Evolutionary conservation across 2,329 filamentous ascomycete genomes (phyloP).

Genomic region (Microcyclospora tardicrescens): DNA sequence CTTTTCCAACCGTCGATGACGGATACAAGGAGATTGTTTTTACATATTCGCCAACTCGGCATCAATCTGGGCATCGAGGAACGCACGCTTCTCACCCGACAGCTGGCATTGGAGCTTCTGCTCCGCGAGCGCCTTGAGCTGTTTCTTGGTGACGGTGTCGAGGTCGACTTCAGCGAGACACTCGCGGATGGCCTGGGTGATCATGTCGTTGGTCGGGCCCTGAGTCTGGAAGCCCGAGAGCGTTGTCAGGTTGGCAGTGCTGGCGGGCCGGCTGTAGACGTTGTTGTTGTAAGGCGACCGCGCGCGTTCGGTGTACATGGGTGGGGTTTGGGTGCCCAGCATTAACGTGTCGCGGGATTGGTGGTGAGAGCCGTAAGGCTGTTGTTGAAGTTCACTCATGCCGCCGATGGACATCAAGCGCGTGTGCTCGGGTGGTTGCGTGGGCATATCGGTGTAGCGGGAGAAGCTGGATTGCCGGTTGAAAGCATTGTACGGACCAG

Average conservation of each 20-base stretch:
- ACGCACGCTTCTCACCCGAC: conserved; percentile 69
- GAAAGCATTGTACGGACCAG: conserved; percentile 55
- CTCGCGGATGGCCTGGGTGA: conserved; percentile 70
- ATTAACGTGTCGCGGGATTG: background rate
- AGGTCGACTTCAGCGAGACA: conserved; percentile 82
- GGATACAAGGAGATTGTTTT: background rate
- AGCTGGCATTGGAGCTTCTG: conserved; percentile 86
- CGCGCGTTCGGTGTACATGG: conserved; percentile 7
- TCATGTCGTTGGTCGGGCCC: conserved; percentile 66
- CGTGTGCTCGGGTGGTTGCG: conserved; percentile 29
- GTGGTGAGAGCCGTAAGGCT: conserved; percentile 20
- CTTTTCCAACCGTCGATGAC: too few species aligned
- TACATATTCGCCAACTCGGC: conserved; percentile 88
- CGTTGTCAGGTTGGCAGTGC: conserved; percentile 16
- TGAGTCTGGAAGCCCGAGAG: conserved; percentile 46
- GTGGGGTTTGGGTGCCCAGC: conserved; percentile 23
- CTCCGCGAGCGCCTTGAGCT: conserved; percentile 72
- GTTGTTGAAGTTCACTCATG: conserved; percentile 30
- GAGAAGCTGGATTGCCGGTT: conserved; percentile 57
- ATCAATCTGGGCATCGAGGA: conserved; percentile 89
- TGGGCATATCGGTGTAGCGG: conserved; percentile 51
- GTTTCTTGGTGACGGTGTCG: conserved; percentile 97
- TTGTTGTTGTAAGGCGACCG: conserved; percentile 3
- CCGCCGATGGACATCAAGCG: conserved; percentile 50
- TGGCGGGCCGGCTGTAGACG: conserved; percentile 12